Evolutionary conservation across 2,329 filamentous ascomycete genomes (phyloP).

Genomic region (Ceratocystis variospora): DNA sequence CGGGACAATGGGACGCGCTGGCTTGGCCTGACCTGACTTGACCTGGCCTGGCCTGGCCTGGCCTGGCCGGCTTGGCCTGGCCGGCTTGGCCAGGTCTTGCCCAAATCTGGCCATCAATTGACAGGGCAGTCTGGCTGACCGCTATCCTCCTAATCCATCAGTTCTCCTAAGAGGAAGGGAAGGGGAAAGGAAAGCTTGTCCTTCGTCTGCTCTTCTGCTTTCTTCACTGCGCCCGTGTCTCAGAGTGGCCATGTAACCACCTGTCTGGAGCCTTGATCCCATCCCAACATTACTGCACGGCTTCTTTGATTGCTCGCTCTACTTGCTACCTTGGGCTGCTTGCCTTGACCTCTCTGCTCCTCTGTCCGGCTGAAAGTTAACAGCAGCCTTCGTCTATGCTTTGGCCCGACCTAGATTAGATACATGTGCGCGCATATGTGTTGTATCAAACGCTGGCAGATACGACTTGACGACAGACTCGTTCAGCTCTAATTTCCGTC

Average conservation of each 20-base stretch:
- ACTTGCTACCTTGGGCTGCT: not conserved
- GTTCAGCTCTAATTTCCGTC: slow-evolving; percentile 4
- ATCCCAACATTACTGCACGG: not conserved
- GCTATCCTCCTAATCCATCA: not conserved
- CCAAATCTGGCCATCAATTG: not conserved
- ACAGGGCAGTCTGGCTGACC: not conserved
- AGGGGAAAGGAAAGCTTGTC: not conserved
- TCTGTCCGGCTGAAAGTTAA: not conserved
- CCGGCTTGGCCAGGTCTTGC: not conserved
- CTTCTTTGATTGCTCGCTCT: not conserved
- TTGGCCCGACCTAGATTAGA: no score
- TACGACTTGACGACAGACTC: not conserved
- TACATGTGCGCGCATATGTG: no score
- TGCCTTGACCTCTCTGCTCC: not conserved
- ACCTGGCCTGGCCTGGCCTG: not conserved
- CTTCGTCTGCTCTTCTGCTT: not conserved
- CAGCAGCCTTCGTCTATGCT: not conserved
- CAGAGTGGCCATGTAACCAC: not conserved
- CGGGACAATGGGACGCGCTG: not conserved
- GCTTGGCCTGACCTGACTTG: not conserved
- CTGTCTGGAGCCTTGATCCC: not conserved
- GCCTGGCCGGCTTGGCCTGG: no score
- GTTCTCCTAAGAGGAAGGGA: no score
- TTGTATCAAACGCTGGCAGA: not conserved
- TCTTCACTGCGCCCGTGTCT: not conserved